Evolutionary conservation across 257 asterid genomes (phyloP).

Genomic region (Solanum commersonii): DNA sequence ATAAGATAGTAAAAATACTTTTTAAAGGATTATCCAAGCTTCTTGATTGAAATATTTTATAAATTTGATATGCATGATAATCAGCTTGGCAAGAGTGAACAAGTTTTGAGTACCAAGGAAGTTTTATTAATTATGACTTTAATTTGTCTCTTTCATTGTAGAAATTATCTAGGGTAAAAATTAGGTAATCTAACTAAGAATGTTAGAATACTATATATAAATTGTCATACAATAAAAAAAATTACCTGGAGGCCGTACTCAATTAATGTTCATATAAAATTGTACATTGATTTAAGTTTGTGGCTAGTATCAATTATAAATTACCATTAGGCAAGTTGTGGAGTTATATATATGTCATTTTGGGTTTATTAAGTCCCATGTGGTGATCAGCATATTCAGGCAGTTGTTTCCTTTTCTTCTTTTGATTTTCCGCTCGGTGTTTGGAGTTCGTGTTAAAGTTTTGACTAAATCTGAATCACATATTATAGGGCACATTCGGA

Average conservation of each 20-base stretch:
- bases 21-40: neutral
- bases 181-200: neutral
- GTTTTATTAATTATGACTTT: neutral
- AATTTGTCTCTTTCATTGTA: neutral
- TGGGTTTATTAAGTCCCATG: neutral
- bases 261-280: neutral
- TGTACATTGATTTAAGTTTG: neutral
- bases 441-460: accelerated
- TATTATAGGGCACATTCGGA: accelerated
- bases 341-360: neutral
- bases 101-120: neutral
- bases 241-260: neutral
- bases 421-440: neutral
- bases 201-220: neutral
- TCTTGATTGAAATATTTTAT: neutral
- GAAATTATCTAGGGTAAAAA: neutral
- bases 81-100: neutral
- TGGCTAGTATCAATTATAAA: neutral
- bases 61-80: neutral
- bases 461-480: neutral
- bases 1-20: neutral
- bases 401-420: neutral
- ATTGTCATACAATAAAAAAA: neutral
- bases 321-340: neutral
- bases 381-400: neutral